A percentile compares a stretch with the other conserved stretches of the same genome.
Evolutionary conservation across 2,329 filamentous ascomycete genomes (phyloP).

Genomic region (Colletotrichum lupini): DNA sequence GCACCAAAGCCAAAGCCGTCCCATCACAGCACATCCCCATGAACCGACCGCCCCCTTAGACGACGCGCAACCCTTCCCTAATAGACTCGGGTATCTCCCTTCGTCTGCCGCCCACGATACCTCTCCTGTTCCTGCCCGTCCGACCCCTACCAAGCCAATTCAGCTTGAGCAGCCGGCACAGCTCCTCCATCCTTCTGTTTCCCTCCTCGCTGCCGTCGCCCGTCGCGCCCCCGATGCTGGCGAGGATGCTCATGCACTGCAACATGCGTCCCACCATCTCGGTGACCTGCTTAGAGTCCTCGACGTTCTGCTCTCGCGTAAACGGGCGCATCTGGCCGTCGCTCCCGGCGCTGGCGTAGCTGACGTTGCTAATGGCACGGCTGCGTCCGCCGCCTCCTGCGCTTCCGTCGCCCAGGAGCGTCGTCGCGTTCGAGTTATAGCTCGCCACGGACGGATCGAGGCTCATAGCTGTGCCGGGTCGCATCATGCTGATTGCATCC

Average conservation of each 20-base stretch:
- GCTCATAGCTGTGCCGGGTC: slow-evolving; percentile 80
- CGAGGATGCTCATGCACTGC: slow-evolving; percentile 93
- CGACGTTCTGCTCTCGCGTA: slow-evolving; percentile 69
- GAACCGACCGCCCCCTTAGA: slow-evolving; percentile 36
- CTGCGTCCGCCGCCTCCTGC: slow-evolving; percentile 69
- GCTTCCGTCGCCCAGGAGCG: slow-evolving; percentile 76
- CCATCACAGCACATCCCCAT: neutral
- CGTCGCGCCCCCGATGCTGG: slow-evolving; percentile 64
- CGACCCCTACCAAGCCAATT: slow-evolving; percentile 95
- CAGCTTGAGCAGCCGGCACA: slow-evolving; percentile 90
- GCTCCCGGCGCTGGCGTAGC: slow-evolving; percentile 66
- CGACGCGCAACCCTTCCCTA: slow-evolving; percentile 52
- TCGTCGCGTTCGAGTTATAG: slow-evolving; percentile 83
- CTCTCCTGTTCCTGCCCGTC: slow-evolving; percentile 88
- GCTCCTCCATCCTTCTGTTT: slow-evolving; percentile 82
- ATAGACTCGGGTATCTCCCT: slow-evolving; percentile 48
- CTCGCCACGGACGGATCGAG: slow-evolving; percentile 80
- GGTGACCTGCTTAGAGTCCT: slow-evolving; percentile 83
- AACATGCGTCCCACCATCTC: slow-evolving; percentile 96
- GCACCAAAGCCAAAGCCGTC: neutral
- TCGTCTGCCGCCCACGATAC: slow-evolving; percentile 80
- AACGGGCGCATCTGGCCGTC: slow-evolving; percentile 61
- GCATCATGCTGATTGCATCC: slow-evolving; percentile 51
- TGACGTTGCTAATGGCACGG: slow-evolving; percentile 88
- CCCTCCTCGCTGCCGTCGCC: slow-evolving; percentile 72